A percentile compares a stretch with the other conserved stretches of the same genome.
Conservation (phyloP, 1,284 basidiomycete genomes). For the Pseudozyma tsukubaensis region DNA sequence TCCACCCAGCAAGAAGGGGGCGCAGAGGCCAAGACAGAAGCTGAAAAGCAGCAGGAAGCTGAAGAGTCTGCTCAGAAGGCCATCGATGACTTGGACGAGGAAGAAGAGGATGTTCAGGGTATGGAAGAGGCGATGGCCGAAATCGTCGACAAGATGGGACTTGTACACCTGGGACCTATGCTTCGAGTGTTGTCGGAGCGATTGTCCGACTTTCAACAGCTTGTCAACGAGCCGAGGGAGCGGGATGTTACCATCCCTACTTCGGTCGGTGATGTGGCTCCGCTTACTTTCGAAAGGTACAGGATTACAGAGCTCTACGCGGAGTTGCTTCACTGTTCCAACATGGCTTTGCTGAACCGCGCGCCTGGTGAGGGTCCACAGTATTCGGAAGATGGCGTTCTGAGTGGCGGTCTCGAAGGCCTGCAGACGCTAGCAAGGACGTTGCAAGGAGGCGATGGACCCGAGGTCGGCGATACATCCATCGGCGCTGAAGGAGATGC, state of each 20-base stretch:
- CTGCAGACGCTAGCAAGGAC: conserved; percentile 64
- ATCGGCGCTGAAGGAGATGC: conserved; percentile 13
- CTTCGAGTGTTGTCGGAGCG: conserved; percentile 81
- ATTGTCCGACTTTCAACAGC: conserved; percentile 79
- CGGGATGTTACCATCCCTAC: conserved; percentile 73
- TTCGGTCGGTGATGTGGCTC: conserved; percentile 72
- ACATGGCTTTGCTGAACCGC: conserved; percentile 95
- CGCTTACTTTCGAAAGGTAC: conserved; percentile 93
- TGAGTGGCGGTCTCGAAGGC: conserved; percentile 67
- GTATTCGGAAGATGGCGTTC: conserved; percentile 61
- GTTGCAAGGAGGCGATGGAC: conserved; percentile 60
- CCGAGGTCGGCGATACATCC: conserved; percentile 34
- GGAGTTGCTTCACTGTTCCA: conserved; percentile 95
- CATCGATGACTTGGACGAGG: conserved; percentile 66
- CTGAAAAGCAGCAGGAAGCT: conserved; percentile 28
- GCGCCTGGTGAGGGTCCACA: conserved; percentile 60
- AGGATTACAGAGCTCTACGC: conserved; percentile 98
- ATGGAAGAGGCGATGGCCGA: conserved; percentile 86
- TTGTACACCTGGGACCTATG: conserved; percentile 89
- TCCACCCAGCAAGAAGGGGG: conserved; percentile 11
- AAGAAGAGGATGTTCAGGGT: conserved; percentile 67
- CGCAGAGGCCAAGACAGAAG: conserved; percentile 3
- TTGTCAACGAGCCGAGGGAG: conserved; percentile 80
- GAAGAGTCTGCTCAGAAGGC: conserved; percentile 73
- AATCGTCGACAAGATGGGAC: conserved; percentile 88